Base-by-base conservation (phyloP, 371 early-diverging fungal species). In the Syncephalis plumigaleata region DNA sequence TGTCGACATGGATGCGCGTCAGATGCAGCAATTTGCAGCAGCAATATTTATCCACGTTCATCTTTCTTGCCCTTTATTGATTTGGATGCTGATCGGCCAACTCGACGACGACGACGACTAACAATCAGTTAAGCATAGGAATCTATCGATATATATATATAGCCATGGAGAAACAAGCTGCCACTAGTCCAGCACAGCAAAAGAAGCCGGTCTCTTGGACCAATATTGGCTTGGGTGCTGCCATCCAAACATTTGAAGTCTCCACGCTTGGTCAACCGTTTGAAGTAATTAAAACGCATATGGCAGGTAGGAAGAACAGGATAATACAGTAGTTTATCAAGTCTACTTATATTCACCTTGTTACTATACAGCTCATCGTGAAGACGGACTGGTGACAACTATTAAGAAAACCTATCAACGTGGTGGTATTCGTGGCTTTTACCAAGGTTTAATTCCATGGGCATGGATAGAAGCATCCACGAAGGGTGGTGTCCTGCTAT, bases 401-500 rank as follows among this genome's bases (percentile, higher is more conserved):
- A 52, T 82, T n/a, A 58, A 59, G 20, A 68, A 70, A 50, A 77
- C 81, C 15, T 85, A 80, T 55, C 60, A 71, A 36, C 77, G 88
- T 36, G 89, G 89, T 39, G 88, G 87, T 42, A 46, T 87, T 38
- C 46, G 68, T 44, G 83, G 91, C 42, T 89, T 84, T 55, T 89
- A 77, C 64, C 89, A 79, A 65, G 87, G 82, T 48, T 53, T 77
- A 51, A 71, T 78, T 42, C 79, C 81, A 43, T 87, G 91, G 90
- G 90, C 91, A 13, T 87, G 88, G 91, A 87, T 90, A 59, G 89
- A 88, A 61, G 85, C 87, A 2, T 71, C 75, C 13, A 89, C 94
- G 23, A 94, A 94, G 25, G 96, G 96, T 56, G 94, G 88, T 20
- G 89, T 91, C 16, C 68, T 96, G 26, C 66, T 96, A 47, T 96